Percentiles rank a stretch among this genome's conserved stretches.
phyloP scores from a whole-genome alignment of 2,329 filamentous ascomycete genomes.

The Fusarium camptoceras region DNA sequence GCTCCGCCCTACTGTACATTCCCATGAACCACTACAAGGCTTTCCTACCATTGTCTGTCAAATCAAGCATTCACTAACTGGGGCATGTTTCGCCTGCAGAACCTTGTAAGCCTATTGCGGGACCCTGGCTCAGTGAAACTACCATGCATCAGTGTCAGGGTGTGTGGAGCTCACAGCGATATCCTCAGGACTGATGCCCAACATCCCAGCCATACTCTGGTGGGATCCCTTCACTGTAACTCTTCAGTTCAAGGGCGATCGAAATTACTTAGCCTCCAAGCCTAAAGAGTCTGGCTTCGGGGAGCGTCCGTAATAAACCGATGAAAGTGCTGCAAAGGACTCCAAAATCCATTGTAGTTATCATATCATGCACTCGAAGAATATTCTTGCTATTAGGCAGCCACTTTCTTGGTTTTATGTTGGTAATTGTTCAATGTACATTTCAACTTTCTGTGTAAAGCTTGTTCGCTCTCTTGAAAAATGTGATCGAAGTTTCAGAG shows the following conservation, averaged over 20 bases:
- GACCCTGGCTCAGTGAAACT: too few relatives aligned
- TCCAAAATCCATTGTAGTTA: not conserved
- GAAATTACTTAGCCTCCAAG: not conserved
- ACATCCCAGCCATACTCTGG: not conserved
- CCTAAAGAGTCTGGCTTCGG: not conserved
- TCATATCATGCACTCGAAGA: not conserved
- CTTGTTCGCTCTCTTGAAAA: not conserved
- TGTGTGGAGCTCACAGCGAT: not conserved
- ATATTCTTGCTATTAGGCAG: not conserved
- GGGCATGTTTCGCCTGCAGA: constrained; percentile 15
- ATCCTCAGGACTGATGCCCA: not conserved
- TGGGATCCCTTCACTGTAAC: not conserved
- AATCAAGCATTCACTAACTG: not conserved
- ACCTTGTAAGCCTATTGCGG: not conserved
- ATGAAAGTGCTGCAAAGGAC: too few relatives aligned
- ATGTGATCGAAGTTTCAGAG: not conserved
- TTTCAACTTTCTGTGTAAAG: not conserved
- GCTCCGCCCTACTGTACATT: not conserved
- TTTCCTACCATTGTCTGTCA: not conserved
- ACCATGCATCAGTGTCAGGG: not conserved
- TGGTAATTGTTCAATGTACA: not conserved
- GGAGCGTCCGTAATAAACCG: not conserved
- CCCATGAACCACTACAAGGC: not conserved
- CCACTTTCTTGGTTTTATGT: not conserved
- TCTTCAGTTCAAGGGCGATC: not conserved